Evolutionary conservation across 2,329 filamentous ascomycete genomes (phyloP), one percentile per base, ranked within the genome.

Genomic region (Claviceps sp.): DNA sequence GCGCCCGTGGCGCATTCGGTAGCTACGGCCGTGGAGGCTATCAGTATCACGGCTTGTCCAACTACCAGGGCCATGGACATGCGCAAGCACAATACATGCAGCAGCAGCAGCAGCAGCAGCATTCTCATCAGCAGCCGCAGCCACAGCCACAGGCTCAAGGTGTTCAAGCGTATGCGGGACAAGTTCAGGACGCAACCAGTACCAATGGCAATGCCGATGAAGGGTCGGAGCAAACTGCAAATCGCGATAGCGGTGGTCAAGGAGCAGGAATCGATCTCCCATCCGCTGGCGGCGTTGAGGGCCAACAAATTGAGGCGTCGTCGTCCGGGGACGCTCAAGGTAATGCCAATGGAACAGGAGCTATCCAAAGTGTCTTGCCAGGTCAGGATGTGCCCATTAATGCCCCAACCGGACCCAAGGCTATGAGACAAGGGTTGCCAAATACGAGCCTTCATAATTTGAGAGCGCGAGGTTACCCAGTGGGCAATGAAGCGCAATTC

Each of bases 401-500:
- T 69, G 93, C 93, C 29, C 93, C 93, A 29, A 95, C 86, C 51
- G 93, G 90, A 9, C 93, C 93, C 47, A 90, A 93, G 68, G 93
- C 93, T 17, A 95, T 97, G 88, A 80, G 91, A 56, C 85, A 93
- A 67, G 88, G 89, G 34, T 73, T 89, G 11, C 86, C 87, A 49
- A 94, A 94, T 66, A 90, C 84, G 52, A 87, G 86, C 58, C 78
- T 86, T 50, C 78, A 82, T 57, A 79, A 85, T 60, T 64, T 83
- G 64, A 72, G 80, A 56, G 77, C 77, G 23, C 68, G 73, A 56
- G 75, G 74, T 40, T 72, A 69, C 61, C 74, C 66, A 56, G 68
- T 76, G 39, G 67, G 66, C 58, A 69, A 70, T 58, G 69, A 71
- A 56, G 65, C 70, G 49, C 60, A 59, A 50, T 61, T 65, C 38